These are phyloP conservation scores for Talaromyces wortmannii DNA, from an alignment of 495 filamentous ascomycete species.

Conservation along the genomic window DNA sequence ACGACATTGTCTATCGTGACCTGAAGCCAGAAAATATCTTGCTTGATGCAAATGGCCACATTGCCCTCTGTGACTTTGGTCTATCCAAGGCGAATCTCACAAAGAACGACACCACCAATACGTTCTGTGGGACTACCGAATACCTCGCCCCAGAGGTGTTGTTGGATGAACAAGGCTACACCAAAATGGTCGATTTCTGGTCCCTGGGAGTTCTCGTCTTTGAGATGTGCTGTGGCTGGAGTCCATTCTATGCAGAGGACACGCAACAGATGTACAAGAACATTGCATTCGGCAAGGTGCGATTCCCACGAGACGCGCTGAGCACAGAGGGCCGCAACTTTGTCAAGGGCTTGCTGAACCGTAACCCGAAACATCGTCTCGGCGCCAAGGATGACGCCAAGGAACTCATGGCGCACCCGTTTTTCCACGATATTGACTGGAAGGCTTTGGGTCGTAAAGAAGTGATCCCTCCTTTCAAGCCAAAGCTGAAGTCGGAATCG, in stretches of 20 bases:
- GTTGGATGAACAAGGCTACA: slow-evolving; percentile 94
- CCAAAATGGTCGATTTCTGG: slow-evolving; percentile 99
- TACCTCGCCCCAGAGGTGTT: slow-evolving; percentile 95
- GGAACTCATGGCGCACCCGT: slow-evolving; percentile 89
- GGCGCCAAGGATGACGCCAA: slow-evolving; percentile 88
- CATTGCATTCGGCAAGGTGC: slow-evolving; percentile 96
- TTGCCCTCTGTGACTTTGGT: slow-evolving; percentile 83
- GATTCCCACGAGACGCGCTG: slow-evolving; percentile 90
- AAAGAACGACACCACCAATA: slow-evolving; percentile 96
- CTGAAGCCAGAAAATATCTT: slow-evolving; percentile 83
- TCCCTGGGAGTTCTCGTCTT: slow-evolving; percentile 96
- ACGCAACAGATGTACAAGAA: slow-evolving; percentile 99
- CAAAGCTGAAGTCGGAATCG: slow-evolving; percentile 86
- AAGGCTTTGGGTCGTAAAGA: slow-evolving; percentile 76
- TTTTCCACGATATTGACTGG: slow-evolving; percentile 95
- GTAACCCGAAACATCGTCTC: slow-evolving; percentile 92
- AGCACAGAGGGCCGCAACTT: slow-evolving; percentile 94
- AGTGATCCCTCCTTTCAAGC: slow-evolving; percentile 96
- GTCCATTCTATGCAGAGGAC: slow-evolving; percentile 97
- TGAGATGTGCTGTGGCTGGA: slow-evolving; percentile 99
- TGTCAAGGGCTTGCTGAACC: slow-evolving; percentile 93
- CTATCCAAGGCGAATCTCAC: slow-evolving; percentile 95
- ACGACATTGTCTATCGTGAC: slow-evolving; percentile 96
- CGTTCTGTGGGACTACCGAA: slow-evolving; percentile 97
- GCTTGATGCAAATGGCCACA: slow-evolving; percentile 77